Percentiles rank a stretch among this genome's conserved stretches.
Conservation (phyloP, 805 yeast species). For the Yamadazyma philogaea region DNA sequence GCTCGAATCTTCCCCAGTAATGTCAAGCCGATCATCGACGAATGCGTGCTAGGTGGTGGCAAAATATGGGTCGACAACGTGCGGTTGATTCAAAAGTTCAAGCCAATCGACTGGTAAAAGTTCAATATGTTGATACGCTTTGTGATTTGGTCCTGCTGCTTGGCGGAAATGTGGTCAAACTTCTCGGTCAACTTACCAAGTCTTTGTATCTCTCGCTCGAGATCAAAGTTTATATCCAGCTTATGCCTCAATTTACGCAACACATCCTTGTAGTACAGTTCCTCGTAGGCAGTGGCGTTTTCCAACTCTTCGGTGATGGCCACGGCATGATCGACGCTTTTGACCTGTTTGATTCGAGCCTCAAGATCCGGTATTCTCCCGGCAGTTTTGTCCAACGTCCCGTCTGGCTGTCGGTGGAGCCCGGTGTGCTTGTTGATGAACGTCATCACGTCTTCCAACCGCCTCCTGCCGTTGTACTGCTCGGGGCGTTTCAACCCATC, state of each 20-base stretch:
- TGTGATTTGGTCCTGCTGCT: conserved; percentile 4
- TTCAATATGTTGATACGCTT: conserved; percentile 3
- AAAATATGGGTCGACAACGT: conserved; percentile 69
- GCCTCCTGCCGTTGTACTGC: conserved; percentile 24
- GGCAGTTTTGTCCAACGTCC: conserved; percentile 28
- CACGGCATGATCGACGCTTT: not conserved
- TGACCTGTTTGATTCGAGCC: not conserved
- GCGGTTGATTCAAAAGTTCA: conserved; percentile 53
- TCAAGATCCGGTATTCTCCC: conserved; percentile 24
- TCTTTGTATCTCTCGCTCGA: conserved; percentile 1
- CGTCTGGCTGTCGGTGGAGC: conserved; percentile 29
- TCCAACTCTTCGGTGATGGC: not conserved
- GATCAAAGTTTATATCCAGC: conserved; percentile 3
- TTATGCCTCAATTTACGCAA: conserved; percentile 5
- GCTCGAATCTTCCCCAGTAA: conserved; percentile 82
- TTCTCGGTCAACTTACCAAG: not conserved
- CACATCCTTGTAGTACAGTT: conserved; percentile 2
- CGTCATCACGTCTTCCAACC: conserved; percentile 20
- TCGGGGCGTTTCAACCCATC: conserved; percentile 22
- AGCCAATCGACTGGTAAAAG: conserved; percentile 8
- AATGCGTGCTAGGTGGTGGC: conserved; percentile 66
- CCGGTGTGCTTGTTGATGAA: conserved; percentile 28
- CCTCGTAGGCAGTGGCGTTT: not conserved
- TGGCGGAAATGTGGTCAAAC: conserved; percentile 1
- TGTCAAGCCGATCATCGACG: conserved; percentile 69